Conservation (phyloP, 257 asterid species). For the Eucommia ulmoides region DNA sequence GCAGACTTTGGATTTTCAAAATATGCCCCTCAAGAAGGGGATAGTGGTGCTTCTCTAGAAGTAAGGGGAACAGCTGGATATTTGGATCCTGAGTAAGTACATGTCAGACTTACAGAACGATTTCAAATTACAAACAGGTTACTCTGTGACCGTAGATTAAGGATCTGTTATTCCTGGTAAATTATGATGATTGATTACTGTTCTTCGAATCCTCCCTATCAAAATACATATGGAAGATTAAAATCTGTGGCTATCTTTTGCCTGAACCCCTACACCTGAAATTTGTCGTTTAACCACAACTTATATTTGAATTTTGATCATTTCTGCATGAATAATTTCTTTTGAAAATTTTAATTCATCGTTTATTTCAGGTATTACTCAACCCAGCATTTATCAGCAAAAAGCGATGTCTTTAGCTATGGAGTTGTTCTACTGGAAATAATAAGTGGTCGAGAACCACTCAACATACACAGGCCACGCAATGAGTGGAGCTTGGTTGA, state of each 20-base stretch:
- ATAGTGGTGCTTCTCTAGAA: conserved; percentile 69
- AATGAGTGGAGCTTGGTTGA: conserved; percentile 84
- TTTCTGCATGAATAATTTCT: too few relatives aligned
- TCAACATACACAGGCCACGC: conserved; percentile 59
- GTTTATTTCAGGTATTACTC: conserved; percentile 60
- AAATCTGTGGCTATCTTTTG: background rate
- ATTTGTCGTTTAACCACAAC: too few relatives aligned
- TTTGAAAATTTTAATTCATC: too few relatives aligned
- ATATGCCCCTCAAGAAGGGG: conserved; percentile 91
- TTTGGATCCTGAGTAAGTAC: conserved; percentile 76
- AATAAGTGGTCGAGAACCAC: conserved; percentile 74
- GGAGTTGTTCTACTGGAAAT: conserved; percentile 65
- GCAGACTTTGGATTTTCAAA: conserved; percentile 86
- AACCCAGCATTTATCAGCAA: conserved; percentile 66
- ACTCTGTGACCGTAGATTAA: background rate
- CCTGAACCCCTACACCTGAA: background rate
- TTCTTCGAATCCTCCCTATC: background rate
- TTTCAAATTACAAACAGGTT: background rate
- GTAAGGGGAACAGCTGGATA: conserved; percentile 83
- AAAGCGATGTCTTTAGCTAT: conserved; percentile 86
- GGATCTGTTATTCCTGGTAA: background rate
- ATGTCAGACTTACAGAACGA: background rate
- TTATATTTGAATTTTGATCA: too few relatives aligned
- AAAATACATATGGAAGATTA: background rate
- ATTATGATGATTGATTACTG: background rate